phyloP scores from a whole-genome alignment of 371 early-diverging fungal species.

The Mortierella sp. region DNA sequence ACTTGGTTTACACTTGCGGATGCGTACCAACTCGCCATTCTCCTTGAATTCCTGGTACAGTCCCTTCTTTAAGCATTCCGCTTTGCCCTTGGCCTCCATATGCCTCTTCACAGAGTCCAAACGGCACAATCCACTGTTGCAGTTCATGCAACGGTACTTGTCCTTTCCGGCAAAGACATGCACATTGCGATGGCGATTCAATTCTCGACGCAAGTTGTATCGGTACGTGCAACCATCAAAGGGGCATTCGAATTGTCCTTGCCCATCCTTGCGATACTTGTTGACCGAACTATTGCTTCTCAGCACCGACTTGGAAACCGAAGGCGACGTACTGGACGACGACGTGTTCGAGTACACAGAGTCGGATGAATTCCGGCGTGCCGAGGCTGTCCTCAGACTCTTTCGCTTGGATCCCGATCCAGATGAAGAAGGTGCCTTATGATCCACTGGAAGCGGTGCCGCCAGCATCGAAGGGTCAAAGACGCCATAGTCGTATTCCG shows the following conservation, averaged over 20 bases:
- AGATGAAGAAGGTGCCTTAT: background rate
- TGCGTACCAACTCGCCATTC: constrained; percentile 18
- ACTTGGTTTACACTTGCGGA: constrained; percentile 32
- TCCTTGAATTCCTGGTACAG: constrained; percentile 37
- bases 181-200: constrained; percentile 39
- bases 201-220: constrained; percentile 42
- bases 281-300: background rate
- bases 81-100: constrained; percentile 53
- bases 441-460: background rate
- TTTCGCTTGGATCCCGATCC: background rate
- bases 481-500: background rate
- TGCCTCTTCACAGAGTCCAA: constrained; percentile 51
- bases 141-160: constrained; percentile 45
- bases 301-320: background rate
- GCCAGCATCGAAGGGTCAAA: background rate
- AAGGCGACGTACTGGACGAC: background rate
- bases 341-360: constrained; percentile 16
- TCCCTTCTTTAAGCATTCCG: constrained; percentile 34
- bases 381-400: no score
- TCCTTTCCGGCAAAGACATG: constrained; percentile 40
- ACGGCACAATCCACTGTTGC: constrained; percentile 39
- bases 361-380: constrained; percentile 15
- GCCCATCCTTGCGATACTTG: constrained; percentile 37
- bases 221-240: constrained; percentile 31
- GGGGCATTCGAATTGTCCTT: constrained; percentile 31